Base-by-base conservation (phyloP, 2,329 filamentous ascomycete species). In the Leptographium procerum region DNA sequence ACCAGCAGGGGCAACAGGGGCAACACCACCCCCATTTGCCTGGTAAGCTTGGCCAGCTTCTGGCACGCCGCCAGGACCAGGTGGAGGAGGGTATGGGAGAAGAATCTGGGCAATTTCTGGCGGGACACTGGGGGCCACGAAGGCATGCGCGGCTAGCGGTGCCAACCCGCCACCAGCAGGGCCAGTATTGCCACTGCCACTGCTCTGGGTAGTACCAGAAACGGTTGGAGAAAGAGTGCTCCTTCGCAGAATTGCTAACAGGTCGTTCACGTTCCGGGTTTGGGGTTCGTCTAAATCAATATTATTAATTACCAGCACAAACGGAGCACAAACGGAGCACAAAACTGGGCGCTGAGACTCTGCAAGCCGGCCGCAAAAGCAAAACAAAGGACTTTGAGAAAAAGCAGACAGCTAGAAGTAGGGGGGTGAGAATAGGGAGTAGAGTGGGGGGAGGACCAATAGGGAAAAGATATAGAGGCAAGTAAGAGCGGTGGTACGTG, bases 31-130 rank as follows among this genome's bases (percentile, higher is more conserved):
- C 7, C 36, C 53, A 31, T 22, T 29, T 13, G 40, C 13, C 14
- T 26, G 19, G 24, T 28, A 40, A 26, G 26, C 43, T 14, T 22
- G 36, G 43, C 4, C 54, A 16, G n/a, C 55, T 19, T 16, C 54
- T n/a, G 22, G 33, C 40, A 54, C 13, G 11, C 7, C 14, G 22
- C 52, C 34, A 3, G 28, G 45, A 22, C 19, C 26, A 24, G 3
- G 45, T 36, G 10, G 40, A 36, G 19, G 47, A 34, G 19, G 47
- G 29, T 48, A 9, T 31, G 50, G 57, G n/a, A 57, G 59, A 6
- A 86, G 77, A 60, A 85, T 77, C 60, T 79, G 74, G 60, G 81
- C 78, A 64, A 86, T 76, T 57, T 75, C 71, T 5, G 83, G 82
- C 57, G 82, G 83, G 2, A 86, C 74, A 60, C 78, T 83, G n/a